These are phyloP conservation scores for Penicillium corylophilum DNA, from an alignment of 2,329 filamentous ascomycete genomes.

Conservation along the genomic window DNA sequence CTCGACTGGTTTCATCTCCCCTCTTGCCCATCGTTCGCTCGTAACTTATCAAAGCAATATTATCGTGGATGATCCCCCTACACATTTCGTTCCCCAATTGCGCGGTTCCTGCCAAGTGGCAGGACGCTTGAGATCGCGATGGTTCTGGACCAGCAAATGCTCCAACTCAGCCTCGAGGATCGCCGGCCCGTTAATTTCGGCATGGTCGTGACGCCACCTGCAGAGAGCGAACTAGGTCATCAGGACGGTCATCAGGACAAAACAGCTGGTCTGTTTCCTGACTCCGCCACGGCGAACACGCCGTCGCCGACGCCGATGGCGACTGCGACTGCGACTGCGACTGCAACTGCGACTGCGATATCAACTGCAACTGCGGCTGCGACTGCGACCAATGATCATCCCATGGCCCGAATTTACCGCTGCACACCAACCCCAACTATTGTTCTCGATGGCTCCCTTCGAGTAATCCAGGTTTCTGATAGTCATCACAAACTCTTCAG, in stretches of 20 bases:
- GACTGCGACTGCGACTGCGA: background rate
- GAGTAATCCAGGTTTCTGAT: conserved; percentile 46
- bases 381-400: conserved; percentile 4
- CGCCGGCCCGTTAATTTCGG: conserved; percentile 18
- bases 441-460: conserved; percentile 38
- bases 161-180: conserved; percentile 24
- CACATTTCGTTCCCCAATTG: background rate
- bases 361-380: background rate
- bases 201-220: conserved; percentile 26
- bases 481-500: conserved; percentile 41
- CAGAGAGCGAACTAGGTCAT: conserved; percentile 14
- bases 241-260: conserved; percentile 6
- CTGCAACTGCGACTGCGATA: background rate
- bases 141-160: conserved; percentile 23
- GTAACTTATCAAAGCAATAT: background rate
- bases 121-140: conserved; percentile 11
- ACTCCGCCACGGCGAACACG: background rate
- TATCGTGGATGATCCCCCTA: conserved; percentile 2
- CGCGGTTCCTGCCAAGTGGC: conserved; percentile 7
- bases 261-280: background rate
- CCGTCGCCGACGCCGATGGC: background rate
- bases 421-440: conserved; percentile 39
- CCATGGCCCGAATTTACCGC: conserved; percentile 28
- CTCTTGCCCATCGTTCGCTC: background rate
- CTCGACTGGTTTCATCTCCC: no score